Base-by-base conservation (phyloP, 176 grass and related monocot genomes). In the Oryza glaberrima region DNA sequence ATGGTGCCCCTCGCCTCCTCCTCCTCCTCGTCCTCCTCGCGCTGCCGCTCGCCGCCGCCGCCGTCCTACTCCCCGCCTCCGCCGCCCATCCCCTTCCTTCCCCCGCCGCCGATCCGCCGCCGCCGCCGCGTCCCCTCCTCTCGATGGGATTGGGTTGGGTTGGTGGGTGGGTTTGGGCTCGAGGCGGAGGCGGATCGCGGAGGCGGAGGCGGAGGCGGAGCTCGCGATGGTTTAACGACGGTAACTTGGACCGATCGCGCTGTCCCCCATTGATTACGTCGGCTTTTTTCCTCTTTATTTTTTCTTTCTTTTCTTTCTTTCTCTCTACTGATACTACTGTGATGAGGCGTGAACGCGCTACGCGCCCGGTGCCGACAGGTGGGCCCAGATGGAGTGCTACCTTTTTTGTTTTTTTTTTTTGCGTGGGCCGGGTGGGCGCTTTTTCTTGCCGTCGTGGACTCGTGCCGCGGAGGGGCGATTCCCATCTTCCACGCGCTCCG, bases 1-100 rank as follows among this genome's bases (percentile, higher is more conserved):
- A 97, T 97, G 95, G 79, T 92, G 92, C 72, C 79, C 80, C 77
- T 81, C 69, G 47, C 75, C 65, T 38, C 36, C 36, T 45, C 82
- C 92, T 65, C 84, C 72, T 70, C 81, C 69, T 41, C 40, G 6
- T 64, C 82, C 92, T 69, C 84, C 72, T 75, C 86, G 54, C 61
- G 81, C 41, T 36, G 45, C 63, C 76, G 79, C 41, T 15, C 79
- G 82, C 78, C 61, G 54, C 61, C 83, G 82, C 73, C 61, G 54
- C 61, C 70, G 79, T 63, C 58, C 58, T 63, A 63, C 67, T 90
- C 85, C 22, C 86, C 85, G 82, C 78, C 87, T 61, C 88, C 56
- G 72, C 79, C 43, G 43, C 9, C 38, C 30, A 32, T 19, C 65
- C 36, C 72, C 47, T 10, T 13, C 6, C 6, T 4, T 38, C 6